phyloP scores from a whole-genome alignment of 768 basidiomycete species.

The Mycena vitilis region DNA sequence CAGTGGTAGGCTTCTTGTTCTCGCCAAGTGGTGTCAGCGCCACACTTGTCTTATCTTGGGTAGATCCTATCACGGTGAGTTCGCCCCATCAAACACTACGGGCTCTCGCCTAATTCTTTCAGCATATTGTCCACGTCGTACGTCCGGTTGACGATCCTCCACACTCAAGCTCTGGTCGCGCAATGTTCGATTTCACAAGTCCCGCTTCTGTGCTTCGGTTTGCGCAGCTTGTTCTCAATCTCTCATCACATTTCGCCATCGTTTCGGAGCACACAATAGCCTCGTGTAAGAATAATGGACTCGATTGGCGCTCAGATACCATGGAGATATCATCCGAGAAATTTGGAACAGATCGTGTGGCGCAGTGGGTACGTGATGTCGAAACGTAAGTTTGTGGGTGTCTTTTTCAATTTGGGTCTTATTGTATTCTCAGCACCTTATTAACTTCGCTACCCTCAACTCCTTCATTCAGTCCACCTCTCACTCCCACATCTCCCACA shows the following conservation, averaged over 20 bases:
- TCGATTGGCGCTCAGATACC: constrained; percentile 23
- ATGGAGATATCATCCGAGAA: neutral
- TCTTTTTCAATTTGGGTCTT: too few species aligned
- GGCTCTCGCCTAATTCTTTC: neutral
- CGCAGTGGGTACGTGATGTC: neutral
- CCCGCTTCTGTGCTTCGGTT: neutral
- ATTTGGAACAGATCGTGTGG: neutral
- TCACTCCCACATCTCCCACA: too few species aligned
- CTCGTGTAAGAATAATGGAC: constrained; percentile 10
- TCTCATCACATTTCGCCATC: neutral
- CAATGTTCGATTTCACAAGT: neutral
- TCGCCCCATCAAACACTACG: neutral
- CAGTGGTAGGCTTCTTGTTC: neutral
- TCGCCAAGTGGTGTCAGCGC: neutral
- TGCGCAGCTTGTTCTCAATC: constrained; percentile 9
- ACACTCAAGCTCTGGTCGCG: neutral
- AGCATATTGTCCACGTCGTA: neutral
- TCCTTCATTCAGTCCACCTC: too few species aligned
- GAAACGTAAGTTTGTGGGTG: neutral
- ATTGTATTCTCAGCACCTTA: too few species aligned
- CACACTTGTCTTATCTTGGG: neutral
- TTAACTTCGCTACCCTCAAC: too few species aligned
- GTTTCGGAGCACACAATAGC: neutral
- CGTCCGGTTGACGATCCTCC: neutral
- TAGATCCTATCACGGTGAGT: neutral